phyloP scores from a whole-genome alignment of 169 alveolate species.

The Plasmodium malariae region DNA sequence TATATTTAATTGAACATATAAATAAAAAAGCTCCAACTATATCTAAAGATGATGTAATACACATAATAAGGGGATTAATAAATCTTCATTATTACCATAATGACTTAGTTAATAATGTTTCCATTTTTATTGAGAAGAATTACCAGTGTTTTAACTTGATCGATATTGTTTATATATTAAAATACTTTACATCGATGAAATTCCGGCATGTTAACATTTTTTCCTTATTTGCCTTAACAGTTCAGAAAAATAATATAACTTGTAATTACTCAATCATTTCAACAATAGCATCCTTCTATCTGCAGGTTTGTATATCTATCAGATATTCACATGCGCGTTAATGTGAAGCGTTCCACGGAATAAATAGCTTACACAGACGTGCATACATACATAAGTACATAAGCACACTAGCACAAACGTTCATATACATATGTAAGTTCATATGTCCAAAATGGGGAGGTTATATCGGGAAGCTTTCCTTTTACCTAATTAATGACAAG shows the following conservation, averaged over 20 bases:
- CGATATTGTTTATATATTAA: conserved; percentile 66
- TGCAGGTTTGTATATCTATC: conserved; percentile 30
- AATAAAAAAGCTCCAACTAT: conserved; percentile 18
- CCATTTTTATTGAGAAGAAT: conserved; percentile 48
- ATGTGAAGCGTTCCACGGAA: too few relatives aligned
- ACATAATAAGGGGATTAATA: conserved; percentile 41
- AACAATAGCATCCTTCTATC: conserved; percentile 47
- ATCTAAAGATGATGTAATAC: conserved; percentile 40
- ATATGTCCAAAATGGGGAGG: too few relatives aligned
- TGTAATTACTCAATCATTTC: conserved; percentile 29
- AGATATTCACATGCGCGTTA: too few relatives aligned
- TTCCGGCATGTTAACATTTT: conserved; percentile 36
- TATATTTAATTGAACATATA: conserved; percentile 38
- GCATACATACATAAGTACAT: too few relatives aligned
- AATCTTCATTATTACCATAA: conserved; percentile 58
- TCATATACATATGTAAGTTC: too few relatives aligned
- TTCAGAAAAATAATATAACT: conserved; percentile 34
- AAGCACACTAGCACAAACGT: too few relatives aligned
- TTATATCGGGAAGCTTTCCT: too few relatives aligned
- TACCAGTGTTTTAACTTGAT: conserved; percentile 38
- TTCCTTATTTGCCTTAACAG: conserved; percentile 41
- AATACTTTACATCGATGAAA: conserved; percentile 51
- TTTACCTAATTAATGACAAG: too few relatives aligned
- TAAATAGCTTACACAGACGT: too few relatives aligned
- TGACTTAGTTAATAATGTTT: conserved; percentile 48